Percentiles rank a stretch among this genome's conserved stretches.
Evolutionary conservation across 2,329 filamentous ascomycete species (phyloP).

Genomic region (Hirsutella rhossiliensis): DNA sequence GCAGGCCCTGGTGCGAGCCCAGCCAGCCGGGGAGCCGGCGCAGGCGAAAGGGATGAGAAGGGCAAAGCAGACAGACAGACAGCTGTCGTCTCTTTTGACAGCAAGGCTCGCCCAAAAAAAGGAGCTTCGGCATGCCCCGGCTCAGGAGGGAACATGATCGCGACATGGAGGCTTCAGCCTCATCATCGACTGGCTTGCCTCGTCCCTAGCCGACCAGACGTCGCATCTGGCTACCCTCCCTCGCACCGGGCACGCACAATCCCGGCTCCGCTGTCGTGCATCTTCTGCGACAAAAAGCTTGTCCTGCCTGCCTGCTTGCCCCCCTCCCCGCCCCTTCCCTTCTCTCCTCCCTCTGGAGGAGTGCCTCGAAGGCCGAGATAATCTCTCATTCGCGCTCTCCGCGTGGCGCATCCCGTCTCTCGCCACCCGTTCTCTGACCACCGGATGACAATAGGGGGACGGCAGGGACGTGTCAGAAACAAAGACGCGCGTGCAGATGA

Average conservation of each 20-base stretch:
- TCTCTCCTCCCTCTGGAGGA: no score
- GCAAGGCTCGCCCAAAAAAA: background rate
- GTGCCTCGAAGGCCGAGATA: no score
- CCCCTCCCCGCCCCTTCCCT: background rate
- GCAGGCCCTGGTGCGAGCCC: background rate
- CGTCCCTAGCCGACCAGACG: background rate
- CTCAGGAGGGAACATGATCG: background rate
- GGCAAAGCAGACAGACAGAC: background rate
- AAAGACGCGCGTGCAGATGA: no score
- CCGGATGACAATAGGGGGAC: no score
- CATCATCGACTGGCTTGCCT: background rate
- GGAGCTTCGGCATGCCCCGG: no score
- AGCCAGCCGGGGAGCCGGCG: background rate
- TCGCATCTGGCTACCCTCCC: background rate
- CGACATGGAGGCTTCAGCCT: background rate
- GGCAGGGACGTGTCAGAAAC: no score
- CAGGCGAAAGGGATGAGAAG: background rate
- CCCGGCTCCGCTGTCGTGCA: background rate
- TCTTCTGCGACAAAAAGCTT: background rate
- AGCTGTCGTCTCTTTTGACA: background rate
- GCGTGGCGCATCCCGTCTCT: no score
- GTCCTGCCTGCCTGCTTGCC: background rate
- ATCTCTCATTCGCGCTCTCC: no score
- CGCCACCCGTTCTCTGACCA: no score
- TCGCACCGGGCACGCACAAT: background rate